Evolutionary conservation across 1,139 yeast species (phyloP), one percentile per base, ranked within the genome.

Genomic region (Nakaseomyces uthaithaninus): DNA sequence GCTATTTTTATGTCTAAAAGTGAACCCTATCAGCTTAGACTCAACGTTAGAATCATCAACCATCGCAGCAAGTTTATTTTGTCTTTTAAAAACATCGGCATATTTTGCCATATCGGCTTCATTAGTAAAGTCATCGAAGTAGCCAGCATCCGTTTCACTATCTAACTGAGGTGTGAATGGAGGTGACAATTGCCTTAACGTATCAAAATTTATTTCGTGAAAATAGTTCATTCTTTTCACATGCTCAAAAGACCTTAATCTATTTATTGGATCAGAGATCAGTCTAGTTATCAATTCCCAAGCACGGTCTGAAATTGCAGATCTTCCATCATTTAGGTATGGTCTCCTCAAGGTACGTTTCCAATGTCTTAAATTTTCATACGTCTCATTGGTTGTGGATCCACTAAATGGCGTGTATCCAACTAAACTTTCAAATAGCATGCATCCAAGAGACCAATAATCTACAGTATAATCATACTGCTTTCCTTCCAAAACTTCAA

Each of bases 351-450:
- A 72, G 10, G 91, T 80, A 27, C 83, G 80, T 59, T 77, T 84
- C 97, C 97, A 93, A 59, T 89, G 81, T 62, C 91, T 86, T 63
- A 93, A 71, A 58, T 93, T 93, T 51, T 89, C 77, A 64, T 93
- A 93, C 0, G 98, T 93, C 62, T 93, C 98, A 56, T 91, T 95
- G 39, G 91, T 85, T 38, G 85, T 77, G 27, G 89, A 77, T 1
- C 98, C 99, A 36, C 95, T 81, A 58, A 93, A 93, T 36, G 99
- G 99, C 2, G 99, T 95, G 62, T 85, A 93, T 1, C 97, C 96
- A 40, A 87, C 85, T 53, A 89, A 73, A 47, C 95, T 84, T 62
- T 89, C 97, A 58, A 83, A 89, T 19, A 89, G 68, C 77, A 85
- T 85, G 63, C 98, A 93, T 2, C 98, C 99, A 42, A 93, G 71